Evolutionary conservation across 208 protist genomes (phyloP), one percentile per base, ranked within the genome.

Genomic region (Leishmania tropica): DNA sequence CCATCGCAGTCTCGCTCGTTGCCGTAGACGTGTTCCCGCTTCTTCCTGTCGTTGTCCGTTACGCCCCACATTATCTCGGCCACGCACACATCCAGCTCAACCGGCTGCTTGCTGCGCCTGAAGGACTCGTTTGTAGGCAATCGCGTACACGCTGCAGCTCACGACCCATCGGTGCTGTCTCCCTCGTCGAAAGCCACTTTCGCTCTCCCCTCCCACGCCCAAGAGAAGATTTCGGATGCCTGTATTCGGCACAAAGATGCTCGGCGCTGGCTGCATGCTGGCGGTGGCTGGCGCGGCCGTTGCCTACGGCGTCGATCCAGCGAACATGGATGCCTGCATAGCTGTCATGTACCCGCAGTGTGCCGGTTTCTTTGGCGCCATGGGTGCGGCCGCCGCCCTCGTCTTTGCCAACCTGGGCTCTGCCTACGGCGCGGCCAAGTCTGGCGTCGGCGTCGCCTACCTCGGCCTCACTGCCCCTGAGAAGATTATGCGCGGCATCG

Each of bases 351-450:
- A 97, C 85, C 94, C 94, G 47, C 91, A 93, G 78, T 91, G 86
- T 51, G 94, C 94, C 11, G 93, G 89, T 37, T 93, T 98, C 65
- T 96, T 93, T 74, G 95, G 95, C 24, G 84, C 92, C 24, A 87
- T 96, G 67, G 95, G 95, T 47, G 92, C 90, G 3, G 87, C 93
- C 48, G 79, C 89, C 3, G 89, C 95, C 11, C 89, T 98, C 76
- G 85, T 98, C 72, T 97, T 97, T 79, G 92, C 95, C 45, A 99
- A 99, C 92, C 89, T 99, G 42, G 99, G 99, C 64, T 99, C 99
- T 78, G 99, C 99, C 28, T 99, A 99, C 90, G 99, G 99, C 51
- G 99, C 99, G 17, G 98, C 99, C 75, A 99, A 99, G 94, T 92
- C 97, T 13, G 98, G 98, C 53, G 97, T 99, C 76, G 99, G 99